These are phyloP conservation scores for Tuber calosporum DNA, from an alignment of 495 filamentous ascomycete genomes.

Conservation along the genomic window DNA sequence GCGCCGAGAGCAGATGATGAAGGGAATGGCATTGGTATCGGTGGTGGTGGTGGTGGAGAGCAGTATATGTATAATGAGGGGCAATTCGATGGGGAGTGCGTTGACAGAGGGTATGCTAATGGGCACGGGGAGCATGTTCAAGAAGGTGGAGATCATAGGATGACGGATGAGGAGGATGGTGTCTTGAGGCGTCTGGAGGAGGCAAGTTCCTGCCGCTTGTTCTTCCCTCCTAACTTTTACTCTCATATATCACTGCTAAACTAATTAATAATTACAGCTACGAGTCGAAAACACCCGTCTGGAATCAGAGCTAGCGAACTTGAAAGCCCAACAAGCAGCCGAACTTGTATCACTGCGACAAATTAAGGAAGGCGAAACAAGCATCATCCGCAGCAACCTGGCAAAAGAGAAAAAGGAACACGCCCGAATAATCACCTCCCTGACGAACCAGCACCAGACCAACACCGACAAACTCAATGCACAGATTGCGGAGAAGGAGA, in stretches of 20 bases:
- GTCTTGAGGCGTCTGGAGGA: slow-evolving; percentile 12
- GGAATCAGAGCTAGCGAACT: not conserved
- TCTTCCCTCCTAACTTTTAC: not conserved
- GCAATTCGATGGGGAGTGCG: not conserved
- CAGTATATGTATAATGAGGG: slow-evolving; percentile 2
- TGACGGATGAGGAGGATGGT: slow-evolving; percentile 3
- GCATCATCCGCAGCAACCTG: slow-evolving; percentile 61
- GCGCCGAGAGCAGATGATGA: slow-evolving; percentile 16
- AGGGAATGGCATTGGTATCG: not conserved
- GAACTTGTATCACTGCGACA: slow-evolving; percentile 19
- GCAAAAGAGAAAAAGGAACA: slow-evolving; percentile 51
- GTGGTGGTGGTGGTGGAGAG: not conserved
- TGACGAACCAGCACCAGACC: slow-evolving; percentile 53
- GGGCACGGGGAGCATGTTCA: slow-evolving; percentile 1
- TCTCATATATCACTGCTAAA: not conserved
- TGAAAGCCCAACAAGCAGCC: slow-evolving; percentile 13
- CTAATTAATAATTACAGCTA: slow-evolving; percentile 19
- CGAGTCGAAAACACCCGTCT: slow-evolving; percentile 22
- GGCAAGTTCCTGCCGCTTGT: slow-evolving; percentile 6
- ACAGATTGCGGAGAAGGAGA: slow-evolving; percentile 52
- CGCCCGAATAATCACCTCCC: slow-evolving; percentile 49
- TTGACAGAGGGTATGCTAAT: slow-evolving; percentile 15
- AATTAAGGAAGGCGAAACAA: slow-evolving; percentile 59
- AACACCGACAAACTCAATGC: slow-evolving; percentile 51
- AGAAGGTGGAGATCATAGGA: not conserved